Percentiles rank a stretch among this genome's conserved stretches.
phyloP scores from a whole-genome alignment of 495 filamentous ascomycete genomes.

The Aspergillus sparsus region DNA sequence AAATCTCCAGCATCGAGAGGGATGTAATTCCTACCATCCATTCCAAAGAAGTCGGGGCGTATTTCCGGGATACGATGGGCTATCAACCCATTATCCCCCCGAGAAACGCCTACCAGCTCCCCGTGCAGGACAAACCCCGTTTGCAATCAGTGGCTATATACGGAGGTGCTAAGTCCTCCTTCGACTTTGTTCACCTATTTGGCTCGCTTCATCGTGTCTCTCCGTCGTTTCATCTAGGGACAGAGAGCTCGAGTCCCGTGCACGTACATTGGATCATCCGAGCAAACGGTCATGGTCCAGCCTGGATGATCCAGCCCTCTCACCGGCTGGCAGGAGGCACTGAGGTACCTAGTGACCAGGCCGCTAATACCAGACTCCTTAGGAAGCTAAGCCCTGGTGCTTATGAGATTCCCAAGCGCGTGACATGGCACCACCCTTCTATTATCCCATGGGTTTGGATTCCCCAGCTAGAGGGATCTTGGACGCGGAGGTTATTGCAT shows the following conservation, averaged over 20 bases:
- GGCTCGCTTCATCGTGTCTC: constrained; percentile 42
- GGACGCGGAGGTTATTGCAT: constrained; percentile 47
- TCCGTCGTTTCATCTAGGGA: constrained; percentile 16
- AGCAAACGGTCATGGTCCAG: constrained; percentile 60
- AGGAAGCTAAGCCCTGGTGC: constrained; percentile 55
- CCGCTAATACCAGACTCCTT: constrained; percentile 57
- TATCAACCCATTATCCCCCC: constrained; percentile 24
- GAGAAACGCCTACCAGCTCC: background rate
- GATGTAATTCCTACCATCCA: constrained; percentile 48
- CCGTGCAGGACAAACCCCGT: background rate
- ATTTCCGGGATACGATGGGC: constrained; percentile 34
- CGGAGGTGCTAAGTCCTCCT: constrained; percentile 68
- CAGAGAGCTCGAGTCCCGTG: constrained; percentile 40
- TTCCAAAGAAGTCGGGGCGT: constrained; percentile 35
- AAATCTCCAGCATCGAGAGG: constrained; percentile 27
- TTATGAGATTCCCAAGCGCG: constrained; percentile 41
- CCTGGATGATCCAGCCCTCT: constrained; percentile 13
- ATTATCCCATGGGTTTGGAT: constrained; percentile 49
- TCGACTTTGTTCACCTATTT: constrained; percentile 69
- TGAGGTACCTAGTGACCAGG: constrained; percentile 52
- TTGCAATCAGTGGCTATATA: constrained; percentile 55
- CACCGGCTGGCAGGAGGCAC: constrained; percentile 51
- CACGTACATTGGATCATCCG: constrained; percentile 73
- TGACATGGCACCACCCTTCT: constrained; percentile 26
- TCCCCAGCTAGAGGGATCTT: constrained; percentile 53